Evolutionary conservation across 2,329 filamentous ascomycete genomes (phyloP), one percentile per base, ranked within the genome.

Genomic region (Talaromyces piceae): DNA sequence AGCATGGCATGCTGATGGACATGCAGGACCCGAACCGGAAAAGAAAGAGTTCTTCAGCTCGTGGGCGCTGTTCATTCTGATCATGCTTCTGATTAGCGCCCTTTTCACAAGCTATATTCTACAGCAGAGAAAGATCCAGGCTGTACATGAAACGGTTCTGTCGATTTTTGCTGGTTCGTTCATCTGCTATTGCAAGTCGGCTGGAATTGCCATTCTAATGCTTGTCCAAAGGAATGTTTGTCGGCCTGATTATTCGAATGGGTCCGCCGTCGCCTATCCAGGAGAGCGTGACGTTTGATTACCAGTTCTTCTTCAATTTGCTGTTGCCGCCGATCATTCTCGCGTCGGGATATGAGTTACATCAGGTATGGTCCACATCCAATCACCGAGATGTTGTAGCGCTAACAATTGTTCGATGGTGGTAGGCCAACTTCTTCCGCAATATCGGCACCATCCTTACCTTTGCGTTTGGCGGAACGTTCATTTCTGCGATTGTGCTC

Each of bases 231-330:
- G 91, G 91, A 63, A 97, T 97, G 93, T 86, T 90, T 53, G 89
- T 98, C 54, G 93, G 93, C 5, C 76, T 98, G 61, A 80, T 95
- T 54, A 83, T 98, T 53, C 82, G 93, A 63, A 75, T 96, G 56
- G 88, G 83, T 41, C 84, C 86, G 48, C 85, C 86, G 58, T 85
- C 88, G 56, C 88, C 86, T 56, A 90, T 98, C 61, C 86, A 91
- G 68, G 87, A 88, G 66, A 84, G 88, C 57, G 90, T 98, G 64
- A 95, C 86, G 70, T 98, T 98, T 77, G 87, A 97, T 74, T 96
- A 96, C 68, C 91, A 97, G 67, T 95, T 97, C 77, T 98, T 98
- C 78, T 98, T 98, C 78, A 98, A 98, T 70, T 81, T 98, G 43
- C 82, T 98, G 11, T 86, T 98, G n/a, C 93, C 93, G 31, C 93